Conservation (phyloP, 2,329 filamentous ascomycete genomes). For the Xylariales sp. region DNA sequence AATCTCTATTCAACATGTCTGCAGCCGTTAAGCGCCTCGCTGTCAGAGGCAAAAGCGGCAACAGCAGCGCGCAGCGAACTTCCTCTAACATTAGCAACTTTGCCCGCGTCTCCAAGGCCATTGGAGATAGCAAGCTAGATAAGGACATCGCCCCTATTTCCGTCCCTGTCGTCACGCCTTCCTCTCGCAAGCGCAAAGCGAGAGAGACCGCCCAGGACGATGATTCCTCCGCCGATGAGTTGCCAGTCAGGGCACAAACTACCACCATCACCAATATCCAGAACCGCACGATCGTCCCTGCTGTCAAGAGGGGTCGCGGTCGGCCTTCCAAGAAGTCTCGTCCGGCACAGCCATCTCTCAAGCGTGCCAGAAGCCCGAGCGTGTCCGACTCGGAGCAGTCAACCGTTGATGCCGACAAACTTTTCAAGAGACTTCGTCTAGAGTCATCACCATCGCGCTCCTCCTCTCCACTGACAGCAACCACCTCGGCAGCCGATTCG, state of each 20-base stretch:
- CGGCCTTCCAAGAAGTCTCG: conserved; percentile 22
- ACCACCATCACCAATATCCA: conserved; percentile 8
- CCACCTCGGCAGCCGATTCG: conserved; percentile 34
- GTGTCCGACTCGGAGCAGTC: conserved; percentile 27
- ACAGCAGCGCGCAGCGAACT: conserved; percentile 18
- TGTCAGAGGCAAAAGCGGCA: conserved; percentile 16
- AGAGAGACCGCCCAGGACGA: conserved; percentile 19
- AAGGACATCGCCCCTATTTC: conserved; percentile 23
- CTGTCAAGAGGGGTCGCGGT: conserved; percentile 21
- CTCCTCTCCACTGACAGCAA: conserved; percentile 27
- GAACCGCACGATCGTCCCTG: conserved; percentile 8
- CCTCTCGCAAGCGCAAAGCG: conserved; percentile 30
- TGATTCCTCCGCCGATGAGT: conserved; percentile 24
- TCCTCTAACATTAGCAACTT: conserved; percentile 38
- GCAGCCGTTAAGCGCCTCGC: conserved; percentile 22
- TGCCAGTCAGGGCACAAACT: conserved; percentile 13
- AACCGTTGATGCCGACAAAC: conserved; percentile 24
- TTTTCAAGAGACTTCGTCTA: conserved; percentile 37
- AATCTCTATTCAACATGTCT: conserved; percentile 18
- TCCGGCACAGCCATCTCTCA: conserved; percentile 17
- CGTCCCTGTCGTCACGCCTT: conserved; percentile 29
- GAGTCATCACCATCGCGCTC: conserved; percentile 28
- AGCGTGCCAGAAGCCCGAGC: conserved; percentile 25
- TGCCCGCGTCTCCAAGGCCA: conserved; percentile 41
- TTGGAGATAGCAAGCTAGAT: conserved; percentile 26